Evolutionary conservation across 805 yeast species (phyloP).

Genomic region (Kodamaea nitidulidarum): DNA sequence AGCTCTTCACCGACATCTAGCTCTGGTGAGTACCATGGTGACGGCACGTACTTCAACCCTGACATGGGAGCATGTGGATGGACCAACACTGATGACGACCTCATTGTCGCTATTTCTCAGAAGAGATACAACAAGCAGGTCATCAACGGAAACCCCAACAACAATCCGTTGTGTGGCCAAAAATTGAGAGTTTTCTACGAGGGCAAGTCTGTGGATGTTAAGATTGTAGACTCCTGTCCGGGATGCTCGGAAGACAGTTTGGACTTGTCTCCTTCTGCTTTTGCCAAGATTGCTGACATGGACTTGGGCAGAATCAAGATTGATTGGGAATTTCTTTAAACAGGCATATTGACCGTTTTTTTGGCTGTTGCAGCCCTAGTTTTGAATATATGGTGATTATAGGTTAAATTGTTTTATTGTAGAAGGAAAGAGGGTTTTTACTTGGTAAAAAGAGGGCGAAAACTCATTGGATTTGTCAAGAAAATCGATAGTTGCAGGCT

Average conservation of each 20-base stretch:
- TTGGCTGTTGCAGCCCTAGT: too few species aligned
- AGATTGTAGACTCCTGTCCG: conserved; percentile 55
- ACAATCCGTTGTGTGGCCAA: conserved; percentile 51
- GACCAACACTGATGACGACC: conserved; percentile 42
- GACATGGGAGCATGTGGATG: conserved; percentile 56
- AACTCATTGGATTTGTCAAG: too few species aligned
- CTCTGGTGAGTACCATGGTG: conserved; percentile 27
- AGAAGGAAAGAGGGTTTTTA: too few species aligned
- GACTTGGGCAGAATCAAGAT: conserved; percentile 51
- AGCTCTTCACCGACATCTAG: too few species aligned
- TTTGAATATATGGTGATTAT: too few species aligned
- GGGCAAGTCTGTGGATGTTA: conserved; percentile 52
- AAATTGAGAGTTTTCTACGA: conserved; percentile 43
- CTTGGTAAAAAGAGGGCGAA: too few species aligned
- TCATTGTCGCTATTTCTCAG: conserved; percentile 50
- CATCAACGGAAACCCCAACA: conserved; percentile 36
- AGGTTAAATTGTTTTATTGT: too few species aligned
- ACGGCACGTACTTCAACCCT: conserved; percentile 48
- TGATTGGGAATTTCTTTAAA: conserved; percentile 41
- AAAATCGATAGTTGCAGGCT: too few species aligned
- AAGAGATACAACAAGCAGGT: conserved; percentile 34
- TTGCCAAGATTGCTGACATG: conserved; percentile 46
- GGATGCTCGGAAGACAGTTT: conserved; percentile 49
- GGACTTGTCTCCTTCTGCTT: conserved; percentile 62
- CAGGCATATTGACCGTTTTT: not conserved